Conservation (phyloP, 208 protist genomes). For the Leishmania major region DNA sequence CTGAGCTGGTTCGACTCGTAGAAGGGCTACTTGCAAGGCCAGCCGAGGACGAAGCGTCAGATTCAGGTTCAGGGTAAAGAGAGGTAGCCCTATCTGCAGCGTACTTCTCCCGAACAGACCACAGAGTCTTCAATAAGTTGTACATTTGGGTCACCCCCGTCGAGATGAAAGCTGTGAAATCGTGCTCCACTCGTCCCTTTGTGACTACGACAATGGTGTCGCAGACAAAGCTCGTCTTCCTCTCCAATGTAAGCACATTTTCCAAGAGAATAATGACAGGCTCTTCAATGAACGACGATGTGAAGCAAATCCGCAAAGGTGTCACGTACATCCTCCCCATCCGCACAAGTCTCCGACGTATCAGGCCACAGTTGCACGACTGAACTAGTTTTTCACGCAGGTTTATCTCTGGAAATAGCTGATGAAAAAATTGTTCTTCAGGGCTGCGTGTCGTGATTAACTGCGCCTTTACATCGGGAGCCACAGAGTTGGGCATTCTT, state of each 20-base stretch:
- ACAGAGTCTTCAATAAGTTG: constrained; percentile 54
- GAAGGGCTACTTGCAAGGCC: neutral
- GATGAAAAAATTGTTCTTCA: constrained; percentile 51
- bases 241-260: constrained; percentile 41
- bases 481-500: constrained; percentile 10
- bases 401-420: constrained; percentile 46
- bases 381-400: constrained; percentile 53
- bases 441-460: constrained; percentile 23
- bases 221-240: constrained; percentile 45
- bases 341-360: constrained; percentile 42
- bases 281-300: constrained; percentile 52
- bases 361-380: constrained; percentile 47
- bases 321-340: constrained; percentile 66
- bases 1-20: constrained; percentile 7
- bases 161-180: constrained; percentile 61
- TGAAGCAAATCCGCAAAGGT: constrained; percentile 56
- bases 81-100: constrained; percentile 22
- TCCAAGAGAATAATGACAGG: constrained; percentile 48
- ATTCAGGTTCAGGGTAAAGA: neutral
- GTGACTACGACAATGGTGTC: constrained; percentile 43
- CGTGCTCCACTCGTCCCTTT: constrained; percentile 22
- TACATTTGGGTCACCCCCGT: constrained; percentile 45
- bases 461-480: constrained; percentile 14
- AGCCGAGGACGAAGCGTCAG: neutral
- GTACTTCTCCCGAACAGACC: constrained; percentile 51